phyloP scores from a whole-genome alignment of 768 basidiomycete species.

The Leucosporidium yakuticum region DNA sequence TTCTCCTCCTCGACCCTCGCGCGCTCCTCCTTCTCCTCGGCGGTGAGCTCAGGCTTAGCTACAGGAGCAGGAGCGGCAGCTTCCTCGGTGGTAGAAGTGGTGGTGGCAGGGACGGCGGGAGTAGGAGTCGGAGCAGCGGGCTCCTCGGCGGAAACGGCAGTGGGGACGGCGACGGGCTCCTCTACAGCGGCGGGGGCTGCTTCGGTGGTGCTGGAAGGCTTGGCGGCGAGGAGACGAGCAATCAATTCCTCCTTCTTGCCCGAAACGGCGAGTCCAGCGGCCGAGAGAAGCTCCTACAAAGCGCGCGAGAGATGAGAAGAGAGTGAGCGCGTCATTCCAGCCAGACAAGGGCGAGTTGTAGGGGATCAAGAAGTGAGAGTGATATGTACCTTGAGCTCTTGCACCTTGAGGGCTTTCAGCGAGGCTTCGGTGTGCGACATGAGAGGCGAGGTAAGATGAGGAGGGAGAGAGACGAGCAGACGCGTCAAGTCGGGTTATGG shows the following conservation, averaged over 20 bases:
- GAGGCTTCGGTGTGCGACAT: slow-evolving; percentile 14
- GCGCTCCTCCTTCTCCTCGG: slow-evolving; percentile 4
- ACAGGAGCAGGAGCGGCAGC: background rate
- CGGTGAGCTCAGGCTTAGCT: background rate
- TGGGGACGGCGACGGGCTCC: slow-evolving; percentile 14
- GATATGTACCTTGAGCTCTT: slow-evolving; percentile 37
- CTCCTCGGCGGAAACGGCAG: background rate
- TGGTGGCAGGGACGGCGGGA: background rate
- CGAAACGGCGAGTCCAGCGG: slow-evolving; percentile 25
- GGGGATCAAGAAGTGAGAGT: background rate
- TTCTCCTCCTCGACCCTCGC: slow-evolving; percentile 12
- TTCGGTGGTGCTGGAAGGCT: slow-evolving; percentile 3
- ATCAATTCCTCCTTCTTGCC: slow-evolving; percentile 41
- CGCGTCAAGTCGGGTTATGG: no score
- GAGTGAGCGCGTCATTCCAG: background rate
- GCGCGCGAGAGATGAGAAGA: background rate
- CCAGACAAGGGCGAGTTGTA: background rate
- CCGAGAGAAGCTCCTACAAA: slow-evolving; percentile 32
- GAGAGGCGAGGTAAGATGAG: background rate
- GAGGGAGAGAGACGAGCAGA: background rate
- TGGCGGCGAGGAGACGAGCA: slow-evolving; percentile 32
- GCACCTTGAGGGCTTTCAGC: slow-evolving; percentile 38
- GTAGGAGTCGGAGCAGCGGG: background rate
- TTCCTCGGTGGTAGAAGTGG: background rate
- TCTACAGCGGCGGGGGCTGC: slow-evolving; percentile 16